phyloP scores from a whole-genome alignment of 2,329 filamentous ascomycete species.

The Onygenales sp. region DNA sequence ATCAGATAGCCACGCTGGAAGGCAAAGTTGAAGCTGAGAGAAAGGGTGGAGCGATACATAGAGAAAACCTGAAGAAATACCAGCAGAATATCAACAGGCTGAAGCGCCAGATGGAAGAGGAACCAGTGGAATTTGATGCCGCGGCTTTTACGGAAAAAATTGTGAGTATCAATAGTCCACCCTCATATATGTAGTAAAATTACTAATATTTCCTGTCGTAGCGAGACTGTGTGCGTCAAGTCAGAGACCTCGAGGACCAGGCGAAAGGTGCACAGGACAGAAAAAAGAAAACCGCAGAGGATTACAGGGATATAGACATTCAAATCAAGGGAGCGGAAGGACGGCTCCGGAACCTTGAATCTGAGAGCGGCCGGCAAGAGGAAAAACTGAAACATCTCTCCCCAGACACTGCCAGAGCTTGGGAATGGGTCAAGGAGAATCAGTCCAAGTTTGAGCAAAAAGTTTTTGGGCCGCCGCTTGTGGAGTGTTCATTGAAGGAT shows the following conservation, averaged over 20 bases:
- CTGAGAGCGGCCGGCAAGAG: slow-evolving; percentile 64
- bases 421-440: slow-evolving; percentile 74
- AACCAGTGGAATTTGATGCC: slow-evolving; percentile 58
- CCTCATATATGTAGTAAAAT: slow-evolving; percentile 7
- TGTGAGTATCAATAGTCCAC: slow-evolving; percentile 37
- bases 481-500: slow-evolving; percentile 72
- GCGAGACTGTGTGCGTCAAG: slow-evolving; percentile 45
- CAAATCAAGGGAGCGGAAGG: slow-evolving; percentile 34
- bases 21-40: slow-evolving; percentile 42
- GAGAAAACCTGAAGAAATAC: slow-evolving; percentile 41
- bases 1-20: slow-evolving; percentile 27
- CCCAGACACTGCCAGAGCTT: slow-evolving; percentile 58
- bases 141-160: slow-evolving; percentile 63
- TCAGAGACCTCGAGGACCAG: slow-evolving; percentile 27
- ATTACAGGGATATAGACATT: slow-evolving; percentile 24
- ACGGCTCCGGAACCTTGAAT: slow-evolving; percentile 55
- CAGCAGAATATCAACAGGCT: slow-evolving; percentile 52
- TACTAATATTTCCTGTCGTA: slow-evolving; percentile 23
- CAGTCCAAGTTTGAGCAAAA: slow-evolving; percentile 59
- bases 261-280: slow-evolving; percentile 35
- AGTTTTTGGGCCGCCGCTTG: slow-evolving; percentile 70
- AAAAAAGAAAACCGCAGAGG: slow-evolving; percentile 18
- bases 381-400: slow-evolving; percentile 54
- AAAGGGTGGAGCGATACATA: slow-evolving; percentile 42
- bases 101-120: slow-evolving; percentile 53